Conservation (phyloP, 345 rosid species). For the Capsella bursapastoris region DNA sequence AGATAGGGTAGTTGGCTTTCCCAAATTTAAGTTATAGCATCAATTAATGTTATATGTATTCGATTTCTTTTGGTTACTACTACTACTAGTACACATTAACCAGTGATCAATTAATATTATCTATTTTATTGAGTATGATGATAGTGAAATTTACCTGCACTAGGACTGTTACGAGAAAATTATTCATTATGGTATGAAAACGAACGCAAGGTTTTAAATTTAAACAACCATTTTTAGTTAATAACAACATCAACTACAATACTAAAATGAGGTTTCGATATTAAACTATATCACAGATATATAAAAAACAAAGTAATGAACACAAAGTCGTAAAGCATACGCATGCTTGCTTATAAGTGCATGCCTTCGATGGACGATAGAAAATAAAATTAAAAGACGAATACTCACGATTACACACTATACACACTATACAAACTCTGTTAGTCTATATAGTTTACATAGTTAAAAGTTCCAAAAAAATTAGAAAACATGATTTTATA, state of each 20-base stretch:
- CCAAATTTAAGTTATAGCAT: constrained; percentile 18
- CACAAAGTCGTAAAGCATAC: not conserved
- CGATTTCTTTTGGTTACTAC: not conserved
- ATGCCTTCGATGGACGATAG: not conserved
- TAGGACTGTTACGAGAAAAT: not conserved
- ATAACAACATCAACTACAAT: not conserved
- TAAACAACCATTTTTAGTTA: not conserved
- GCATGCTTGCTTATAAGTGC: constrained; percentile 30
- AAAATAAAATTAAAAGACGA: not conserved
- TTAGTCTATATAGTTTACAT: no score
- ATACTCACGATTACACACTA: not conserved
- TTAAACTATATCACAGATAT: not conserved
- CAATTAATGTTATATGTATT: constrained; percentile 14
- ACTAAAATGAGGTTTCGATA: not conserved
- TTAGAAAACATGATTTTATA: not conserved
- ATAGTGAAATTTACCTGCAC: constrained; percentile 21
- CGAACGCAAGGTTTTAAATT: not conserved
- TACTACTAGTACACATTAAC: not conserved
- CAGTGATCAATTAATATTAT: constrained; percentile 11
- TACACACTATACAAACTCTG: no score
- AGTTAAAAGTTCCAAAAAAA: no score
- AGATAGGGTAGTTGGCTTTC: constrained; percentile 16
- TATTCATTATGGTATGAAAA: not conserved
- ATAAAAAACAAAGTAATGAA: no score
- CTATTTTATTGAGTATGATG: constrained; percentile 17